phyloP scores from a whole-genome alignment of 2,329 filamentous ascomycete species.

The Pseudogymnoascus sp. region DNA sequence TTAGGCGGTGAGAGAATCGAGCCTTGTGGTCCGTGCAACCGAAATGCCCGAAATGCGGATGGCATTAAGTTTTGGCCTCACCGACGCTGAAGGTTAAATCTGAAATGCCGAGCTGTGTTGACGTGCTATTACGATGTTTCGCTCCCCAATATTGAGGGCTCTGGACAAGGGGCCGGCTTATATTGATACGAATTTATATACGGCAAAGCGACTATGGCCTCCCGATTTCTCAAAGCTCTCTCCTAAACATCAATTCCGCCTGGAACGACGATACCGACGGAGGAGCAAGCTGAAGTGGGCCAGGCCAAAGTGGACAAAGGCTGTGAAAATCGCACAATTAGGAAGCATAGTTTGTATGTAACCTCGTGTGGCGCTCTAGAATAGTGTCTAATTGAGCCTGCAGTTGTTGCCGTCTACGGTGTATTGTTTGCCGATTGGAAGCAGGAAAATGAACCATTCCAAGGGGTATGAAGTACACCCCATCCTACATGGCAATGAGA shows the following conservation, averaged over 20 bases:
- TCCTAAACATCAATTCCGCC: conserved; percentile 64
- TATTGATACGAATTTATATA: conserved; percentile 47
- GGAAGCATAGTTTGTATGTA: conserved; percentile 24
- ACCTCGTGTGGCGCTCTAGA: background rate
- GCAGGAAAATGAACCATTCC: conserved; percentile 37
- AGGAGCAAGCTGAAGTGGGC: conserved; percentile 53
- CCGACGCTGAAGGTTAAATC: background rate
- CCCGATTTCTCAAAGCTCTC: conserved; percentile 65
- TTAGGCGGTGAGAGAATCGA: conserved; percentile 1
- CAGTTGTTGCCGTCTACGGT: conserved; percentile 47
- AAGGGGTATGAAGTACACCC: conserved; percentile 34
- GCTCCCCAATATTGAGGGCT: conserved; percentile 37
- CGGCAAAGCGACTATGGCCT: conserved; percentile 66
- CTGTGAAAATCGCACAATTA: conserved; percentile 53
- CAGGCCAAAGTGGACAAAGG: conserved; percentile 57
- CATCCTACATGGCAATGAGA: background rate
- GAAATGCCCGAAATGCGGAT: conserved; percentile 1
- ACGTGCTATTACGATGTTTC: conserved; percentile 33
- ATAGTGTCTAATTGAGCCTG: conserved; percentile 12
- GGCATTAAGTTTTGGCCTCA: background rate
- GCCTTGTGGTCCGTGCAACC: conserved; percentile 5
- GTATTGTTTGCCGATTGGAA: conserved; percentile 55
- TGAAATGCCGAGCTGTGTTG: background rate
- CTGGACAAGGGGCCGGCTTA: conserved; percentile 27
- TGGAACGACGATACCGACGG: conserved; percentile 72